phyloP scores from a whole-genome alignment of 2,329 filamentous ascomycete species.

The Ramularia endophylla region DNA sequence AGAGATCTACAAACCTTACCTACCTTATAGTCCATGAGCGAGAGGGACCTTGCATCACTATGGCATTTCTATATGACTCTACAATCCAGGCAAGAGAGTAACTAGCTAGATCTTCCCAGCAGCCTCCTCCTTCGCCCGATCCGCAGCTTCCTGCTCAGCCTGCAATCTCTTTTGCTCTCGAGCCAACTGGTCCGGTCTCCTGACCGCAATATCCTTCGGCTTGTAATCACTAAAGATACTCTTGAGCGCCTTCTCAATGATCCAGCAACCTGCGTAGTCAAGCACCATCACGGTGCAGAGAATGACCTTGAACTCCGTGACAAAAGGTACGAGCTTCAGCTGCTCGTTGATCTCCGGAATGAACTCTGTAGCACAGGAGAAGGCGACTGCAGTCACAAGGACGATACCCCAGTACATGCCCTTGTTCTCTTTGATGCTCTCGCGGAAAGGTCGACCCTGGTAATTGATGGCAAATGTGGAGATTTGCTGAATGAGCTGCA shows the following conservation, averaged over 20 bases:
- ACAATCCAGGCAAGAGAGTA: too few relatives aligned
- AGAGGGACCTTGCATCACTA: too few relatives aligned
- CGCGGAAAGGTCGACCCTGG: conserved; percentile 95
- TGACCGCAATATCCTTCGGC: conserved; percentile 85
- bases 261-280: conserved; percentile 80
- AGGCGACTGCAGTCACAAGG: conserved; percentile 82
- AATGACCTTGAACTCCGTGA: conserved; percentile 77
- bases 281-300: conserved; percentile 80
- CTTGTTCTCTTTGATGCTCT: conserved; percentile 89
- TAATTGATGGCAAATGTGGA: conserved; percentile 99
- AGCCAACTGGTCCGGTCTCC: conserved; percentile 79
- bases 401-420: conserved; percentile 98
- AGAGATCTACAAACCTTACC: too few relatives aligned
- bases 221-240: conserved; percentile 80
- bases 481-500: conserved; percentile 98
- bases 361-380: conserved; percentile 91
- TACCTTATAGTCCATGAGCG: too few relatives aligned
- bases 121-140: conserved; percentile 33
- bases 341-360: conserved; percentile 91
- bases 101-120: conserved; percentile 26
- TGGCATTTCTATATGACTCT: neutral
- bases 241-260: conserved; percentile 85
- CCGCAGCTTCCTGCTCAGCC: conserved; percentile 37
- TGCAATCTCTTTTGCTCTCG: conserved; percentile 65
- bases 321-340: conserved; percentile 88